Base-by-base conservation (phyloP, 2,329 filamentous ascomycete genomes). In the Aspergillus vadensis region DNA sequence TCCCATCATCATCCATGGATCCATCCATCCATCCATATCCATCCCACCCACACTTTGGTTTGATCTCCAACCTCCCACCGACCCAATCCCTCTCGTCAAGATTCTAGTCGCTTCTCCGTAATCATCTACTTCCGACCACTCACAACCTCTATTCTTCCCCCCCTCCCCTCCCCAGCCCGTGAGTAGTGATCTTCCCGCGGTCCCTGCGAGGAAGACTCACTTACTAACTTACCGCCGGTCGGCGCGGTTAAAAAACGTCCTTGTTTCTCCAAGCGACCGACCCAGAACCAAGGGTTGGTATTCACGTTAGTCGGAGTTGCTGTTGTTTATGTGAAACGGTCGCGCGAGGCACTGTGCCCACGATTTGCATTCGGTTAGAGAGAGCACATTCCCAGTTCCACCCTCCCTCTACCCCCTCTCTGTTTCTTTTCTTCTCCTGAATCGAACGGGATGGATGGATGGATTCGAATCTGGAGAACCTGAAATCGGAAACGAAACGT, bases 261-360 rank as follows among this genome's bases (percentile, higher is more conserved):
- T 36, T 14, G n/a, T 7, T 27, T 36, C 55, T 60, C 49, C 51
- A 62, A 57, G 36, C 57, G 57, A 58, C 55, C 55, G 36, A 36
- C 51, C 57, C 54, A 60, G 60, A 49, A 47, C 62, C 57, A 64
- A 57, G 59, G 52, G 32, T 51, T 30, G 36, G 32, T 47, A 5
- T 36, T 36, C 12, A 14, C 2, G 14, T 47, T 19, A 47, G 56
- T 57, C 56, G 51, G 57, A 55, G 55, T 38, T 38, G 52, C 54
- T 55, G 57, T 12, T 12, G 57, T 53, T 38, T 52, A 64, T 59
- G 19, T 63, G 64, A 64, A 64, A 66, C 64, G 60, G 58, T 59
- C 62, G 60, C 58, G 52, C 41, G 23, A 19, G 48, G 14, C 27
- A 36, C 23, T n/a, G 10, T 36, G 38, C n/a, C 50, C 56, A 41